Evolutionary conservation across 1,284 basidiomycete genomes (phyloP).

Genomic region (Cystobasidium sp.): DNA sequence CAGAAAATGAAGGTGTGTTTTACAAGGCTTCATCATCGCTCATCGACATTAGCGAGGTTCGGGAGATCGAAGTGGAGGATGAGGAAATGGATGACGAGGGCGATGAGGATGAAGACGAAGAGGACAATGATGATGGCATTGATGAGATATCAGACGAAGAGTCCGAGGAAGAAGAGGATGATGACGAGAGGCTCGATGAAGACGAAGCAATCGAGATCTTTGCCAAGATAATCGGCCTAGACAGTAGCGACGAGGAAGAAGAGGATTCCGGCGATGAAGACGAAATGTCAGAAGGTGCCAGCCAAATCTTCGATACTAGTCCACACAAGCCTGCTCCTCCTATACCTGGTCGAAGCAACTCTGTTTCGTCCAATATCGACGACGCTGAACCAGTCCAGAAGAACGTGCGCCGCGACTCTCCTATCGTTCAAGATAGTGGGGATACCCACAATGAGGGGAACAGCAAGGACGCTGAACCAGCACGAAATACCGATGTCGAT

Average conservation of each 20-base stretch:
- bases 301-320: constrained; percentile 21
- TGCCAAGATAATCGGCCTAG: neutral
- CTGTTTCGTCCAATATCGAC: neutral
- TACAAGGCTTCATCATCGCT: neutral
- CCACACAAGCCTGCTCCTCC: neutral
- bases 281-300: constrained; percentile 15
- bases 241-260: neutral
- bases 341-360: neutral
- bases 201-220: neutral
- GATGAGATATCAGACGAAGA: neutral
- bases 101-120: neutral
- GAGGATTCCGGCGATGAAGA: constrained; percentile 6
- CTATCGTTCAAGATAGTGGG: no score
- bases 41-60: no score
- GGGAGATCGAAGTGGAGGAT: constrained; percentile 11
- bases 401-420: neutral
- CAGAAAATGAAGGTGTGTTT: neutral
- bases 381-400: neutral
- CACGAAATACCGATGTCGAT: neutral
- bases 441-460: neutral
- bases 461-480: neutral
- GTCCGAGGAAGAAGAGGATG: constrained; percentile 3
- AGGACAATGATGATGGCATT: constrained; percentile 4
- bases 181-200: neutral
- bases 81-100: constrained; percentile 1